phyloP scores from a whole-genome alignment of 2,329 filamentous ascomycete genomes.

The Sporothrix euskadiensis region DNA sequence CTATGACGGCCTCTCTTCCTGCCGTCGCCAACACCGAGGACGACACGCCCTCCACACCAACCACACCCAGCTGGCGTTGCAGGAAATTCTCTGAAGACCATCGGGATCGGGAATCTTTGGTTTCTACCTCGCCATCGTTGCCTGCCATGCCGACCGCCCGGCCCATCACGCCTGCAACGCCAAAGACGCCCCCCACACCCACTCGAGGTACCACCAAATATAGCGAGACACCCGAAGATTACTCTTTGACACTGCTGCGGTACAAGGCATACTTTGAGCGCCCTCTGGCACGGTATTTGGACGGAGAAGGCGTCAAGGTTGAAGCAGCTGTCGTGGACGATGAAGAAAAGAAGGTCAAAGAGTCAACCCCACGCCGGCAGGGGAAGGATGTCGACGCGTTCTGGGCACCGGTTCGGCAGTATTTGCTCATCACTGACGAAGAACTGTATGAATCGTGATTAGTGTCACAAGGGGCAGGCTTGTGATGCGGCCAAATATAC shows the following conservation, averaged over 20 bases:
- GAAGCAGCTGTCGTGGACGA: not conserved
- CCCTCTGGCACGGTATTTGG: constrained; percentile 7
- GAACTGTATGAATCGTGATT: constrained; percentile 21
- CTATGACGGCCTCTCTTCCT: not conserved
- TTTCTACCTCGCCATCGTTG: not conserved
- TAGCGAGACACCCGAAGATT: constrained; percentile 9
- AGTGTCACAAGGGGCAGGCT: not conserved
- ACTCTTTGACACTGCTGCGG: constrained; percentile 10
- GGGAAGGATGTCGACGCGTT: constrained; percentile 4
- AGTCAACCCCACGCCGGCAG: not conserved
- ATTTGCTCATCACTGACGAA: constrained; percentile 24
- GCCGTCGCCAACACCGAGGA: not conserved
- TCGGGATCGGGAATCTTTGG: not conserved
- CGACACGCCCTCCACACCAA: not conserved
- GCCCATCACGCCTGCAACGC: not conserved
- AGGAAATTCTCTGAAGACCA: not conserved
- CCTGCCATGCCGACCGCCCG: not conserved
- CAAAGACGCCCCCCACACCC: not conserved
- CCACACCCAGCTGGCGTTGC: not conserved
- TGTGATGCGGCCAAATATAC: not conserved
- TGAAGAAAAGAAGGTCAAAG: not conserved
- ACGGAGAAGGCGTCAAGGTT: not conserved
- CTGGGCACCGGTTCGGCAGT: constrained; percentile 24
- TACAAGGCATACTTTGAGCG: constrained; percentile 15
- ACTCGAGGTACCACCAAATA: not conserved